These are phyloP conservation scores for Mycocentrospora acerina DNA, from an alignment of 2,329 filamentous ascomycete species.

Conservation along the genomic window DNA sequence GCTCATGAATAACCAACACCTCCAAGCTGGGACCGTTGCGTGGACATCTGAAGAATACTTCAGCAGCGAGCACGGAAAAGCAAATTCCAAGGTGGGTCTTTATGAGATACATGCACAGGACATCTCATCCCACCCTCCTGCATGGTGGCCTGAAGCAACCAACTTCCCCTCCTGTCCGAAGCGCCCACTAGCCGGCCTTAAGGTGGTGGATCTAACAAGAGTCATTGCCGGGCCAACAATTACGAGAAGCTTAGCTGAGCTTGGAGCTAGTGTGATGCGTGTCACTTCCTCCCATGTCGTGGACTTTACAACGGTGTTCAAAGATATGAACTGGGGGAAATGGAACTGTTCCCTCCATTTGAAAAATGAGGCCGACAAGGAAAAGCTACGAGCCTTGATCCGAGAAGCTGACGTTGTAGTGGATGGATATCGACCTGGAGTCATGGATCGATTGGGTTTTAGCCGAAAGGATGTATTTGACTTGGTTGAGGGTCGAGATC, in stretches of 20 bases:
- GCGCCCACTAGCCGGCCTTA: slow-evolving; percentile 44
- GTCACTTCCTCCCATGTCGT: slow-evolving; percentile 39
- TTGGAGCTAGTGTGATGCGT: slow-evolving; percentile 46
- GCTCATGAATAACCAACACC: too few species aligned
- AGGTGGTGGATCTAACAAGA: slow-evolving; percentile 32
- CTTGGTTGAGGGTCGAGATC: slow-evolving; percentile 38
- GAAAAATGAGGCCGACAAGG: background rate
- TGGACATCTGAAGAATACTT: too few species aligned
- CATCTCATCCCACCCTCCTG: too few species aligned
- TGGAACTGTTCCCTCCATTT: slow-evolving; percentile 47
- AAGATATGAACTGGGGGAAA: slow-evolving; percentile 46
- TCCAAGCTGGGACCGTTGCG: too few species aligned
- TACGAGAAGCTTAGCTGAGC: slow-evolving; percentile 35
- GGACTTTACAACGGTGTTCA: slow-evolving; percentile 32
- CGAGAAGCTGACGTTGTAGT: slow-evolving; percentile 52
- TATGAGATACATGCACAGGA: too few species aligned
- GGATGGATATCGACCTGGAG: slow-evolving; percentile 51
- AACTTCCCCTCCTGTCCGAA: too few species aligned
- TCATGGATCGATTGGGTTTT: slow-evolving; percentile 44
- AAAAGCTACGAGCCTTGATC: slow-evolving; percentile 38
- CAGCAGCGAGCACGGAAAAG: too few species aligned
- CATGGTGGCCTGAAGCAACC: too few species aligned
- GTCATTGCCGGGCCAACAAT: slow-evolving; percentile 44
- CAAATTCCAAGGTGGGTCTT: too few species aligned
- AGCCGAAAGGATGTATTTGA: slow-evolving; percentile 42